phyloP scores from a whole-genome alignment of 2,329 filamentous ascomycete genomes.

The Trichoderma simmonsii region DNA sequence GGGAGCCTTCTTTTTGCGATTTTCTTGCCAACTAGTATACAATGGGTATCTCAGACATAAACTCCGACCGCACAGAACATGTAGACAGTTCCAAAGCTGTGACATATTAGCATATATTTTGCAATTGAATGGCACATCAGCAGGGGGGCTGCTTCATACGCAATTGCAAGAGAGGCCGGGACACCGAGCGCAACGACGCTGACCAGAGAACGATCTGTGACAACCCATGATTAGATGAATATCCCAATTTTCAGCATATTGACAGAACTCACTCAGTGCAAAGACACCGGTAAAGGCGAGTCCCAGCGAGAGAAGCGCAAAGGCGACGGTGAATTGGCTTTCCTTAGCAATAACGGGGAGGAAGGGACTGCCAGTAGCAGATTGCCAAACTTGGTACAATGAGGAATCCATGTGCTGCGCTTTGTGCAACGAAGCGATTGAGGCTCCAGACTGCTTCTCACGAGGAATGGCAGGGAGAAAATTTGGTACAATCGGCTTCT shows the following conservation, averaged over 20 bases:
- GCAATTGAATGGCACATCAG: slow-evolving; percentile 5
- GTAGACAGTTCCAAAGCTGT: slow-evolving; percentile 88
- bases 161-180: slow-evolving; percentile 84
- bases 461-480: neutral
- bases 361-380: slow-evolving; percentile 84
- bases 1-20: slow-evolving; percentile 28
- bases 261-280: slow-evolving; percentile 67
- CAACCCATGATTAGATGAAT: neutral
- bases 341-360: slow-evolving; percentile 75
- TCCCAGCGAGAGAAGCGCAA: slow-evolving; percentile 69
- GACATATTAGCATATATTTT: slow-evolving; percentile 23
- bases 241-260: neutral
- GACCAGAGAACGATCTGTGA: slow-evolving; percentile 72
- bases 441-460: slow-evolving; percentile 6
- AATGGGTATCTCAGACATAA: slow-evolving; percentile 74
- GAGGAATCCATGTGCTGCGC: slow-evolving; percentile 67
- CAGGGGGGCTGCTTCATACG: slow-evolving; percentile 56
- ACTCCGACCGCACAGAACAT: slow-evolving; percentile 99
- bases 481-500: neutral
- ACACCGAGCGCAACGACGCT: slow-evolving; percentile 76
- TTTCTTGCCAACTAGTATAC: slow-evolving; percentile 33
- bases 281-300: slow-evolving; percentile 75
- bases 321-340: slow-evolving; percentile 79
- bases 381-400: slow-evolving; percentile 89
- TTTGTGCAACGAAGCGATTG: neutral